Base-by-base conservation (phyloP, 768 basidiomycete species). In the Leccinum imitatum region DNA sequence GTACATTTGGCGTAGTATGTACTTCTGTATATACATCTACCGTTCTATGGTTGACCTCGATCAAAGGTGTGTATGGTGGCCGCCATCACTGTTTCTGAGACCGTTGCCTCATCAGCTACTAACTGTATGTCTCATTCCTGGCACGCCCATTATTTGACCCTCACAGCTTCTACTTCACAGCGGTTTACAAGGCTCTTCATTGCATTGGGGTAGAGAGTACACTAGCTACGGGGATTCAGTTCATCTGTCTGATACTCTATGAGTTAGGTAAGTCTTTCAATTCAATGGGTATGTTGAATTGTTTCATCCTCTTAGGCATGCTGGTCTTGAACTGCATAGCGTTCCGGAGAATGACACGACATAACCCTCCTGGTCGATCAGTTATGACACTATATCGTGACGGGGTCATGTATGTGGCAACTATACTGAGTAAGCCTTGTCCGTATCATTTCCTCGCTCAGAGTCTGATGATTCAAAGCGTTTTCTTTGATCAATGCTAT, bases 401-500 rank as follows among this genome's bases (percentile, higher is more conserved):
- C 19, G 64, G 67, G 9, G 27, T 68, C 14, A 30, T 68, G 52
- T 68, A 68, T 19, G 31, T 68, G 33, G 58, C 56, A 44, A 59
- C 52, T 19, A 68, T 68, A n/a, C 30, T 60, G 14, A 31, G 67
- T 68, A 50, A 58, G 56, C 4, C 11, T 37, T 30, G 3, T 30
- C 15, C 17, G 37, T 33, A 25, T 7, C 11, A 1, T 17, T 41
- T 37, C 44, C 21, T 31, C 3, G 13, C 37, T 4, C 15, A 13
- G 8, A 41, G 19, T 47, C 33, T 58, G 30, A 59, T 15, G 50
- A 11, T 19, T 27, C 23, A 7, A 50, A 67, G 66, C 39, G 13
- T 67, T 67, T 31, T 67, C 66, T 37, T 27, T 62, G 21, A 51
- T 67, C 25, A 67, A 67, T 48, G 59, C 65, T 55, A 27, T 59